Percentiles rank a stretch among this genome's conserved stretches.
Evolutionary conservation across 2,329 filamentous ascomycete genomes (phyloP).

Genomic region (Aspergillus eucalypticola): DNA sequence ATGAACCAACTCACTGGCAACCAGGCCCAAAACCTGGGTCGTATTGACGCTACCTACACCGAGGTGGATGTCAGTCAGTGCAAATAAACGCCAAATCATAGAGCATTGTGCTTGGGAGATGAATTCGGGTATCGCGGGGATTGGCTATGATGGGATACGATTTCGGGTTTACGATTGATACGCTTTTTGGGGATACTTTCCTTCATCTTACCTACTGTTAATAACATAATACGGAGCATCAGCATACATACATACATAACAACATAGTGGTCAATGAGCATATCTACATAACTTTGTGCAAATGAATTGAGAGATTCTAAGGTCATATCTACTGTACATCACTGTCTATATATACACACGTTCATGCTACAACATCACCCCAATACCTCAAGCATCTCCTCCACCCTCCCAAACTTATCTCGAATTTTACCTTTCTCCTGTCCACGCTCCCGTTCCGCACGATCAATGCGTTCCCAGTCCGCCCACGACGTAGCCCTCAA

Average conservation of each 20-base stretch:
- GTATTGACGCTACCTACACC: constrained; percentile 38
- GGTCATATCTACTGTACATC: constrained; percentile 9
- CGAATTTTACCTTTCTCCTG: constrained; percentile 70
- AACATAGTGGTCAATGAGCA: neutral
- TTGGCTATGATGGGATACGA: neutral
- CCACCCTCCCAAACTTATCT: constrained; percentile 63
- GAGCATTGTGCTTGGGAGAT: neutral
- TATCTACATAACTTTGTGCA: neutral
- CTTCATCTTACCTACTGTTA: neutral
- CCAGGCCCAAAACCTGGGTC: constrained; percentile 47
- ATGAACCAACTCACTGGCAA: constrained; percentile 53
- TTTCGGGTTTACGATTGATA: neutral
- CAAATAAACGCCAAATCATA: neutral
- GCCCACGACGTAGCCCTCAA: constrained; percentile 72
- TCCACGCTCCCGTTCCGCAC: constrained; percentile 70
- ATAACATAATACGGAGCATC: neutral
- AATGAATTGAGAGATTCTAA: neutral
- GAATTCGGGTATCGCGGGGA: neutral
- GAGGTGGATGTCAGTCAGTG: constrained; percentile 22
- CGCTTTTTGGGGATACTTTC: neutral
- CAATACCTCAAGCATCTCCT: constrained; percentile 58
- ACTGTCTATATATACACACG: neutral
- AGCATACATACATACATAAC: neutral
- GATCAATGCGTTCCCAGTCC: constrained; percentile 84
- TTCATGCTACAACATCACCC: constrained; percentile 15